phyloP scores from a whole-genome alignment of 139 green algal genomes.

The Zygnema cylindricum region DNA sequence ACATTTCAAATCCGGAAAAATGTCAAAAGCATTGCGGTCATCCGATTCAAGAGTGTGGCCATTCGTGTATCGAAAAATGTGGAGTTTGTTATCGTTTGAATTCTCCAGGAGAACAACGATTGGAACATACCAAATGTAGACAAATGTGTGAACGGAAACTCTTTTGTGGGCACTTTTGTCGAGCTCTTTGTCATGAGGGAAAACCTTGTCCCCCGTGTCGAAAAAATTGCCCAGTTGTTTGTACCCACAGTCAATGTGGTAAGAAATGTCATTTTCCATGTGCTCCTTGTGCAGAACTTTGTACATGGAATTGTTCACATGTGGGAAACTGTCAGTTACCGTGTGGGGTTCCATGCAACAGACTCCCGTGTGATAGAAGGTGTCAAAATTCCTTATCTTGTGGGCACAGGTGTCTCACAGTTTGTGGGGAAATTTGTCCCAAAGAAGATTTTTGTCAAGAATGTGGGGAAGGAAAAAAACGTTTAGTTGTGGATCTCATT shows the following conservation, averaged over 20 bases:
- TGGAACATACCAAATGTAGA: constrained; percentile 11
- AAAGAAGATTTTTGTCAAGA: constrained; percentile 47
- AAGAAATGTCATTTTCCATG: constrained; percentile 64
- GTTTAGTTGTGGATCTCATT: constrained; percentile 65
- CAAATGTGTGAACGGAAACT: constrained; percentile 24
- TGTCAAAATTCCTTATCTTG: constrained; percentile 67
- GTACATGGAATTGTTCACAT: constrained; percentile 72
- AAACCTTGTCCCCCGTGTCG: constrained; percentile 20
- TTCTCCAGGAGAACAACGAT: not conserved
- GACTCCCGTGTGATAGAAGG: constrained; percentile 74
- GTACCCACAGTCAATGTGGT: constrained; percentile 52
- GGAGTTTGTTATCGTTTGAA: not conserved
- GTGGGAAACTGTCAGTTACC: constrained; percentile 68
- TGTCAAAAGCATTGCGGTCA: not conserved
- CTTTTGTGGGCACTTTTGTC: constrained; percentile 30
- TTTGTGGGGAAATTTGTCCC: constrained; percentile 71
- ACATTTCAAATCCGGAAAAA: not conserved
- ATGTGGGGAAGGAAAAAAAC: constrained; percentile 32
- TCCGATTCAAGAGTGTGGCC: not conserved
- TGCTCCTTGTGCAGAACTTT: constrained; percentile 69
- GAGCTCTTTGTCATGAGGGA: not conserved
- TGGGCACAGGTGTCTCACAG: constrained; percentile 67
- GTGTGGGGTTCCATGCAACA: constrained; percentile 74
- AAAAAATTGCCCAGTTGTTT: constrained; percentile 25
- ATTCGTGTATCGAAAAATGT: not conserved